A percentile compares a stretch with the other conserved stretches of the same genome.
phyloP scores from a whole-genome alignment of 2,329 filamentous ascomycete genomes.

The Colletotrichum trifolii region DNA sequence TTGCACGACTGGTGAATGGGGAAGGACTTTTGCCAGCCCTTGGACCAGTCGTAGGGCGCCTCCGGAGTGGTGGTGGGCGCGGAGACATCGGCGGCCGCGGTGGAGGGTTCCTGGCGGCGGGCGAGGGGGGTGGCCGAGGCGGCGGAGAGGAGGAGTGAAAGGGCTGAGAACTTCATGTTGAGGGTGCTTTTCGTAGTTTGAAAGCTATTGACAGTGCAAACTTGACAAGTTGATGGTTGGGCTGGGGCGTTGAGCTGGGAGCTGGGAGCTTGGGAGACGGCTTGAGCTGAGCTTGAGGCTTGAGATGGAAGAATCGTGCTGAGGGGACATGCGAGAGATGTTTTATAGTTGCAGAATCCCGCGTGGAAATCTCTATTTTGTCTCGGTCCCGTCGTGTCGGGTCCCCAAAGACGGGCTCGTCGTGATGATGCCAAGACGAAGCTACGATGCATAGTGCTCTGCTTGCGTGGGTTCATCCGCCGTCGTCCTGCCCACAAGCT shows the following conservation, averaged over 20 bases:
- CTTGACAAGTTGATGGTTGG: not conserved
- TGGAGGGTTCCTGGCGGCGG: conserved; percentile 36
- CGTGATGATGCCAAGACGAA: conserved; percentile 23
- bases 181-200: too few species aligned
- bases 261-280: conserved; percentile 12
- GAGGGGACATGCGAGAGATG: not conserved
- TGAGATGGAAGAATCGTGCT: not conserved
- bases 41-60: conserved; percentile 46
- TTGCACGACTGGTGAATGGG: conserved; percentile 76
- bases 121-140: conserved; percentile 43
- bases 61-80: conserved; percentile 38
- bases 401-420: conserved; percentile 1
- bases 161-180: conserved; percentile 6
- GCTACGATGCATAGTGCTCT: not conserved
- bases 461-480: conserved; percentile 16
- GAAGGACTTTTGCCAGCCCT: conserved; percentile 48
- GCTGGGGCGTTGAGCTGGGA: not conserved
- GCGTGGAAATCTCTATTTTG: not conserved
- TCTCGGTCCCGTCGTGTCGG: conserved; percentile 1
- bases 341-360: conserved; percentile 34
- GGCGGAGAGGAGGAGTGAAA: conserved; percentile 41
- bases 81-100: conserved; percentile 39
- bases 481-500: conserved; percentile 1
- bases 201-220: too few species aligned
- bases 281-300: conserved; percentile 16